phyloP scores from a whole-genome alignment of 2,329 filamentous ascomycete genomes.

The Phaeosphaeriaceae sp. region DNA sequence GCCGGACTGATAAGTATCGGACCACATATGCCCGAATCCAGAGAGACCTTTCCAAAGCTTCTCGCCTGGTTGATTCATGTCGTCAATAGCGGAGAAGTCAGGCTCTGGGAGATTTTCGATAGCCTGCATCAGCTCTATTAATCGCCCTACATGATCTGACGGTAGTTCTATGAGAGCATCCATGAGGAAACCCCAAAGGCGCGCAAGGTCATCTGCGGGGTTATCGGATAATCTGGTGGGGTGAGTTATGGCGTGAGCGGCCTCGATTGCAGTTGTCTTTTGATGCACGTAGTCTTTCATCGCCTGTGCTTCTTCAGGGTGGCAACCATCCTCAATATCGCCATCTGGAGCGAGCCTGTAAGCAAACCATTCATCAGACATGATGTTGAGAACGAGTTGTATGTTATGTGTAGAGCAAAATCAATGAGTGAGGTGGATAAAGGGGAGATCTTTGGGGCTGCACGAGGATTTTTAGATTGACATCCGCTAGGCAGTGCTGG shows the following conservation, averaged over 20 bases:
- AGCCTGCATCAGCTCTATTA: constrained; percentile 7
- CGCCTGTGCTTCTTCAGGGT: constrained; percentile 13
- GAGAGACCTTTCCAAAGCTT: constrained; percentile 9
- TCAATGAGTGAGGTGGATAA: too few species aligned
- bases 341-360: constrained; percentile 9
- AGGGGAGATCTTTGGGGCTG: too few species aligned
- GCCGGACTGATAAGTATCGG: constrained; percentile 3
- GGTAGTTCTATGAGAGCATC: constrained; percentile 14
- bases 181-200: constrained; percentile 5
- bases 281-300: constrained; percentile 12
- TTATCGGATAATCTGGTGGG: neutral
- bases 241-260: constrained; percentile 12
- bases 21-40: constrained; percentile 9
- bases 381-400: neutral
- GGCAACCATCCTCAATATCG: constrained; percentile 9
- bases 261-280: constrained; percentile 4
- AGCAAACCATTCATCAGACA: constrained; percentile 13
- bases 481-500: too few species aligned
- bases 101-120: constrained; percentile 8
- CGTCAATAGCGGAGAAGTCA: neutral
- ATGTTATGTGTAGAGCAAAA: too few species aligned
- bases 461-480: too few species aligned
- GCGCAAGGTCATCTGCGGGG: constrained; percentile 1
- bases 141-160: neutral
- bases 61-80: neutral